Conservation (phyloP, 2,329 filamentous ascomycete genomes). For the Byssochlamys sp. region DNA sequence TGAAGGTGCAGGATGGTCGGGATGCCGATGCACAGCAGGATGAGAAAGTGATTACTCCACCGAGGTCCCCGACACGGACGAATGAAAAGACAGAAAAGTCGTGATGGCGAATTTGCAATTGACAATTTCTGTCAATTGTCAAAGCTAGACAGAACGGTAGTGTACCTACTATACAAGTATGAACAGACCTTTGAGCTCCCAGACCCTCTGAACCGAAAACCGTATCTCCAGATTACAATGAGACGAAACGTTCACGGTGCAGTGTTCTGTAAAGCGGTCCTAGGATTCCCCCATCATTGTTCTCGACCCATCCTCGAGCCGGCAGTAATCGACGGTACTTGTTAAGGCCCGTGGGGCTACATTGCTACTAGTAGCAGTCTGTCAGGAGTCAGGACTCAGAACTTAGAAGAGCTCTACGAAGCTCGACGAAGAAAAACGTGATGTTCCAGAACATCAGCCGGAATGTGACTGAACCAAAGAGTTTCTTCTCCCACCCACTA, state of each 20-base stretch:
- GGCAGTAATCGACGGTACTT: too few relatives aligned
- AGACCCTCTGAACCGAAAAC: background rate
- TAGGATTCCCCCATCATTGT: background rate
- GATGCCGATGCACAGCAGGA: slow-evolving; percentile 8
- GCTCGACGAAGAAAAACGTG: background rate
- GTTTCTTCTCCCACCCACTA: background rate
- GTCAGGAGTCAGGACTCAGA: too few relatives aligned
- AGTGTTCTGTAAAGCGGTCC: background rate
- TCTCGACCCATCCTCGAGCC: background rate
- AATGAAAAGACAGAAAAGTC: background rate
- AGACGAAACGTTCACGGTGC: background rate
- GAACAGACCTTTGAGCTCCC: background rate
- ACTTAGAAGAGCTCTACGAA: too few relatives aligned
- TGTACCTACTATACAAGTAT: background rate
- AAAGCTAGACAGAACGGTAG: background rate
- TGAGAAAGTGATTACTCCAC: slow-evolving; percentile 2
- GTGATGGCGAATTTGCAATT: background rate
- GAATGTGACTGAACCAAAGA: background rate
- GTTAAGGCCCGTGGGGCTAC: too few relatives aligned
- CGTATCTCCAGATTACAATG: background rate
- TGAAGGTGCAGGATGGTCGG: background rate
- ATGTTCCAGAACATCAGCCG: background rate
- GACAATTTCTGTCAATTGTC: background rate
- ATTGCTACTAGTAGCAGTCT: too few relatives aligned
- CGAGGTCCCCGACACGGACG: background rate